Conservation (phyloP, 768 basidiomycete genomes). For the Leccinum obscurum region DNA sequence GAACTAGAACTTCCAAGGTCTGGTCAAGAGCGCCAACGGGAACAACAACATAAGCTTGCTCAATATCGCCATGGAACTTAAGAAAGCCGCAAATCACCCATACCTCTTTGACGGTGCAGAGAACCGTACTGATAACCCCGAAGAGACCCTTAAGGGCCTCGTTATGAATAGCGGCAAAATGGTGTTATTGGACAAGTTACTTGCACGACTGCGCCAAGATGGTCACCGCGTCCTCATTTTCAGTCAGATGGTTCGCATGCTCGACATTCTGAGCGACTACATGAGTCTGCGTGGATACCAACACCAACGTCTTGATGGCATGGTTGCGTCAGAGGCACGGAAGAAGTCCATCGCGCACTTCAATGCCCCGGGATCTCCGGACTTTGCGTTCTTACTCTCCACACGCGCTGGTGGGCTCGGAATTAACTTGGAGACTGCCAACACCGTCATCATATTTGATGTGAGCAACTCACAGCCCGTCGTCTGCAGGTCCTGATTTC, state of each 20-base stretch:
- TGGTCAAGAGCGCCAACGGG: conserved; percentile 87
- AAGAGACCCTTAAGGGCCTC: conserved; percentile 91
- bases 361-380: conserved; percentile 88
- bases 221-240: conserved; percentile 98
- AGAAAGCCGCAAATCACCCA: conserved; percentile 98
- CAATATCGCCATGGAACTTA: conserved; percentile 99
- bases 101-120: conserved; percentile 98
- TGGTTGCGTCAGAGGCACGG: conserved; percentile 88
- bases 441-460: conserved; percentile 99
- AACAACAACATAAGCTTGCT: conserved; percentile 92
- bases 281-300: conserved; percentile 87
- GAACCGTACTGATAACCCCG: conserved; percentile 52
- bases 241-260: conserved; percentile 98
- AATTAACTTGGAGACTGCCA: conserved; percentile 97
- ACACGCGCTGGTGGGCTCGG: conserved; percentile 97
- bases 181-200: conserved; percentile 95
- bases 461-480: conserved; percentile 45
- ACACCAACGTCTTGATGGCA: conserved; percentile 94
- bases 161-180: conserved; percentile 99
- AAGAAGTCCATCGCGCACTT: conserved; percentile 98
- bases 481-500: conserved; percentile 10
- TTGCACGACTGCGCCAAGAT: conserved; percentile 85
- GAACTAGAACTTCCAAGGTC: conserved; percentile 83
- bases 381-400: conserved; percentile 95
- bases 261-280: conserved; percentile 98